Conservation (phyloP, 352 stramenopile genomes). For the Phytophthora megakarya region DNA sequence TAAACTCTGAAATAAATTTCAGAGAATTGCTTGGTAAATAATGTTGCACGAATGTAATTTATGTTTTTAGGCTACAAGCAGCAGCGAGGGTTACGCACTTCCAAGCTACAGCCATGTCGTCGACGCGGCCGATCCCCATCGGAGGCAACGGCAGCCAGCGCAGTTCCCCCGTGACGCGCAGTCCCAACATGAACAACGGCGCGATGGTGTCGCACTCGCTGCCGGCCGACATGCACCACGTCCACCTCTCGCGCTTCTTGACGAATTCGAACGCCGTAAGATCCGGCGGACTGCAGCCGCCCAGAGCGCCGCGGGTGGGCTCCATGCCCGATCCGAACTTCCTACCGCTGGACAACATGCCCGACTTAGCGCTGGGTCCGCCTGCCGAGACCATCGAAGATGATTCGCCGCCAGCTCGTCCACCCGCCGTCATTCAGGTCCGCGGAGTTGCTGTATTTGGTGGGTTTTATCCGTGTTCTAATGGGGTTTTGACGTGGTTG, state of each 20-base stretch:
- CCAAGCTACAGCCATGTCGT: constrained; percentile 40
- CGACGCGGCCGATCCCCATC: constrained; percentile 61
- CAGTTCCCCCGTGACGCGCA: constrained; percentile 39
- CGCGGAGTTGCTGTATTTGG: background rate
- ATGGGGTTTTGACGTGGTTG: constrained; percentile 14
- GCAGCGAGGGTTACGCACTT: constrained; percentile 14
- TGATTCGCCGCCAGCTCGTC: constrained; percentile 26
- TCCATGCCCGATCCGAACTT: constrained; percentile 72
- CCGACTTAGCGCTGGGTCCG: constrained; percentile 60
- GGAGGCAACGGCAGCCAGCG: constrained; percentile 49
- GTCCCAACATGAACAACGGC: constrained; percentile 16
- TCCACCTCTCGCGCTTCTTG: constrained; percentile 43
- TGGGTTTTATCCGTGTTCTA: constrained; percentile 7
- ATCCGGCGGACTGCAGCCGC: constrained; percentile 46
- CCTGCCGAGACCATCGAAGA: constrained; percentile 38
- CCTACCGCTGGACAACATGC: constrained; percentile 56
- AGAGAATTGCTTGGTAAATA: too few relatives aligned
- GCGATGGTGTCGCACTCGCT: constrained; percentile 63
- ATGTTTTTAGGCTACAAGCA: background rate
- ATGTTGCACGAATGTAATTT: too few relatives aligned
- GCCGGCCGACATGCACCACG: constrained; percentile 56
- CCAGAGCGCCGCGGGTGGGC: constrained; percentile 56
- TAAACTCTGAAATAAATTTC: too few relatives aligned
- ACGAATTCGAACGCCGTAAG: constrained; percentile 27
- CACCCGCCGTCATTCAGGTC: constrained; percentile 58